Base-by-base conservation (phyloP, 1,139 yeast genomes). In the Geotrichum europaeum region DNA sequence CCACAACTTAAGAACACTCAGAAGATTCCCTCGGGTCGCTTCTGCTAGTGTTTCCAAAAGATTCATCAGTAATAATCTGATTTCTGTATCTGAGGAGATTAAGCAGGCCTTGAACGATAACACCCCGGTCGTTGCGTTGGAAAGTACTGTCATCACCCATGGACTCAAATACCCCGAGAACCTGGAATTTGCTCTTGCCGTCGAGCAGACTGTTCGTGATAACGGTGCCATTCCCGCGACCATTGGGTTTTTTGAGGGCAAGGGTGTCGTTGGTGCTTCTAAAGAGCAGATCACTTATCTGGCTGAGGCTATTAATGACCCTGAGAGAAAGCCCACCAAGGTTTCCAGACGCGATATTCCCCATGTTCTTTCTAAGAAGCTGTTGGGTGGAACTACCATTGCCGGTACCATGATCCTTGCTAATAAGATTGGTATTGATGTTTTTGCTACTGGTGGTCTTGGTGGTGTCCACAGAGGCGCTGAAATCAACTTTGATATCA, bases 381-480 rank as follows among this genome's bases (percentile, higher is more conserved):
- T 84, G 40, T 78, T 82, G 60, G 97, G 97, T 4, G 97, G 97
- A 1, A 91, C 97, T 1, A 90, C 97, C 0, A 89, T 90, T 64
- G 90, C 97, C 0, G 86, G 89, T 57, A 90, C 97, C 0, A 89
- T 90, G 96, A 87, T 90, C 18, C 73, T 91, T 18, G 86, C 96
- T 0, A 79, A 85, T 60, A 70, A 76, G 69, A 92, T 92, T 0
- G 95, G 96, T 0, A 88, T 90, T 67, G 81, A 82, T 65, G 91
- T 91, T 24, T 91, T 90, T 78, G 96, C 96, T 1, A 91, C 97
- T 1, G 97, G 97, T 49, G 97, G 97, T 0, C 78, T 90, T 32
- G 97, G 97, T 9, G 97, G 97, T 18, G 96, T 90, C 15, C 96
- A 91, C 69, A 80, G 90, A 61, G 89, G 87, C 13, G 96, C 87